Base-by-base conservation (phyloP, 495 filamentous ascomycete genomes). In the Cenococcum geophilum region DNA sequence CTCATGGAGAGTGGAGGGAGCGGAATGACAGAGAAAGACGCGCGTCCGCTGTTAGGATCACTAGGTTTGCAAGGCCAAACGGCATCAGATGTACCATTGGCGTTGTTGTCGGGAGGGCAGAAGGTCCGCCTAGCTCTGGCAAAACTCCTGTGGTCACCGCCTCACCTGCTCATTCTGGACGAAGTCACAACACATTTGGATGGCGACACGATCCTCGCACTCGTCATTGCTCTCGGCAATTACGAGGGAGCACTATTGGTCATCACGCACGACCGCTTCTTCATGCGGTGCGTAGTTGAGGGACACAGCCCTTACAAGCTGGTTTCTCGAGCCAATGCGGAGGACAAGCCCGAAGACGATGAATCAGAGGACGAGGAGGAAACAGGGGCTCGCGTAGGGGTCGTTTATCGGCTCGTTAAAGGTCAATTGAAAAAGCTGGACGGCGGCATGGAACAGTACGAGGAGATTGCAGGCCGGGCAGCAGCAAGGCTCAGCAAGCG, bases 161-260 rank as follows among this genome's bases (percentile, higher is more conserved):
- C 89, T 49, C 88, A 90, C 27, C 76, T 88, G 23, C 79, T 95
- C 22, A 79, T 95, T 14, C 80, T 95, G 9, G 89, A 95, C 68
- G 89, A 95, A 70, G 84, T 87, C 18, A 92, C 87, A 10, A 95
- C 89, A n/a, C 89, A 92, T 75, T 74, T 95, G 37, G 89, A 95
- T 65, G 86, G 84, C 64, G 78, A 91, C 70, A 89, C 86, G 2
- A 87, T 92, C 32, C 79, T 77, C 6, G 87, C 86, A 4, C 75
- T 95, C 43, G 78, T 82, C 2, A 77, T 79, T 36, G 87, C 84
- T 11, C 72, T 95, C 62, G 74, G 79, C 5, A 76, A 68, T 0
- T 92, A 85, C 76, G 78, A 81, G 34, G 89, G 89, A 0, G 88
- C 88, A 0, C 78, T 92, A 3, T 66, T 92, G 61, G 55, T 91